Evolutionary conservation across 192 early-diverging fungal species (phyloP).

Genomic region (Glomus cerebriforme): DNA sequence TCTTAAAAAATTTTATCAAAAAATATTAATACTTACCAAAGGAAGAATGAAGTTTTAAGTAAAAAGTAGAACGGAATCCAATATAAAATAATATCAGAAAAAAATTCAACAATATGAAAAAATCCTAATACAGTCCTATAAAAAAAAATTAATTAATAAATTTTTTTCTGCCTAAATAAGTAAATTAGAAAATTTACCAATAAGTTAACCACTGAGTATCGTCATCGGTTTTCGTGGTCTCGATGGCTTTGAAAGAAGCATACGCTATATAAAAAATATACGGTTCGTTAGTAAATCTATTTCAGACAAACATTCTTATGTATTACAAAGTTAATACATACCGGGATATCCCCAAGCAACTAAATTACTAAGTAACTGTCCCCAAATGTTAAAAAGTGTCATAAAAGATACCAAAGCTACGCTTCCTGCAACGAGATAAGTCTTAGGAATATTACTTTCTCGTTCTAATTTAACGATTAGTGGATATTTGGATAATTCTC

Average conservation of each 20-base stretch:
- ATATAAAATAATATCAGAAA: conserved; percentile 81
- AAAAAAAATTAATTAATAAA: neutral
- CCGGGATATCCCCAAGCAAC: conserved; percentile 93
- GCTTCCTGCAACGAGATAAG: conserved; percentile 67
- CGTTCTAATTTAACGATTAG: conserved; percentile 69
- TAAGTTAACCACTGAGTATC: conserved; percentile 91
- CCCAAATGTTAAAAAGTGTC: conserved; percentile 89
- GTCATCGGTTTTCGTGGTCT: conserved; percentile 72
- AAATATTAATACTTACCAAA: conserved; percentile 72
- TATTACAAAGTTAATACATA: conserved; percentile 30
- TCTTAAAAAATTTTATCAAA: conserved; percentile 14
- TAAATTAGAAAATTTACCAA: conserved; percentile 53
- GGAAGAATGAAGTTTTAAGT: conserved; percentile 83
- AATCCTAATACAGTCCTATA: conserved; percentile 81
- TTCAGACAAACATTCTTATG: neutral
- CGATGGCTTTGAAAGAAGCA: conserved; percentile 90
- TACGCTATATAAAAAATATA: conserved; percentile 60
- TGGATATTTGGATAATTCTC: conserved; percentile 70
- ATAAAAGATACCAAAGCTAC: conserved; percentile 65
- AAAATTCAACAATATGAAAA: conserved; percentile 85
- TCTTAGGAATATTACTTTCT: conserved; percentile 81
- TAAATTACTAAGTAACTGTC: conserved; percentile 77
- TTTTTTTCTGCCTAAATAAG: neutral
- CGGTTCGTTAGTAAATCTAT: conserved; percentile 4
- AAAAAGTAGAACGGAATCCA: conserved; percentile 96